phyloP scores from a whole-genome alignment of 2,329 filamentous ascomycete species.

The Diaporthe eres region DNA sequence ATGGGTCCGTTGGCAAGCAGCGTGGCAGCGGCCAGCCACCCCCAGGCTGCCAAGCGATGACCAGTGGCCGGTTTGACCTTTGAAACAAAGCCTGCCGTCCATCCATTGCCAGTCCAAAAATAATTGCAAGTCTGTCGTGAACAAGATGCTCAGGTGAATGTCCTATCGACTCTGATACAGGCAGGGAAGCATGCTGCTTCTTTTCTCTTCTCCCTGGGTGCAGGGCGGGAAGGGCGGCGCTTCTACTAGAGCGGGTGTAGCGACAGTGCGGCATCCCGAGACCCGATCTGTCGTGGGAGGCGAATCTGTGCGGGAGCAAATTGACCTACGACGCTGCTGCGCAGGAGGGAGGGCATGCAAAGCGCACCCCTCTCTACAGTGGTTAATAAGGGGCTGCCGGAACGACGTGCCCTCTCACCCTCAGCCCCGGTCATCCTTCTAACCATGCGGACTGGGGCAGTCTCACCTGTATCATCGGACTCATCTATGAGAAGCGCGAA shows the following conservation, averaged over 20 bases:
- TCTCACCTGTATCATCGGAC: not conserved
- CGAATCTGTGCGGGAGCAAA: conserved; percentile 23
- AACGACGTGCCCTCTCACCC: conserved; percentile 1
- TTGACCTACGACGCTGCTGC: not conserved
- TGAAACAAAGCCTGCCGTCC: conserved; percentile 38
- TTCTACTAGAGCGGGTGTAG: conserved; percentile 4
- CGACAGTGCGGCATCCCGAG: conserved; percentile 16
- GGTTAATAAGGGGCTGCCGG: conserved; percentile 17
- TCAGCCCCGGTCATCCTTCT: conserved; percentile 16
- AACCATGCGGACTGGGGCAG: conserved; percentile 10
- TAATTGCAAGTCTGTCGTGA: conserved; percentile 2
- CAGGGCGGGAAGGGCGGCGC: not conserved
- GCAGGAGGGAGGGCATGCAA: conserved; percentile 5
- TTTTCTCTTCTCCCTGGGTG: not conserved
- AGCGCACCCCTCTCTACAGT: conserved; percentile 1
- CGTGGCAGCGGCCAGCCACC: conserved; percentile 29
- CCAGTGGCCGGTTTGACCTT: conserved; percentile 38
- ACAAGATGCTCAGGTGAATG: not conserved
- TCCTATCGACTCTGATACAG: not conserved
- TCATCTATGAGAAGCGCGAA: not conserved
- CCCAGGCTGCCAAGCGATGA: conserved; percentile 37
- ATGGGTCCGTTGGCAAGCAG: conserved; percentile 28
- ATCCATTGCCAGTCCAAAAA: conserved; percentile 28
- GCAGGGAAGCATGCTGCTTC: not conserved
- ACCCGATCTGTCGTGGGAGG: conserved; percentile 24